Conservation (phyloP, 2,329 filamentous ascomycete species). For the Madurella mycetomatis region DNA sequence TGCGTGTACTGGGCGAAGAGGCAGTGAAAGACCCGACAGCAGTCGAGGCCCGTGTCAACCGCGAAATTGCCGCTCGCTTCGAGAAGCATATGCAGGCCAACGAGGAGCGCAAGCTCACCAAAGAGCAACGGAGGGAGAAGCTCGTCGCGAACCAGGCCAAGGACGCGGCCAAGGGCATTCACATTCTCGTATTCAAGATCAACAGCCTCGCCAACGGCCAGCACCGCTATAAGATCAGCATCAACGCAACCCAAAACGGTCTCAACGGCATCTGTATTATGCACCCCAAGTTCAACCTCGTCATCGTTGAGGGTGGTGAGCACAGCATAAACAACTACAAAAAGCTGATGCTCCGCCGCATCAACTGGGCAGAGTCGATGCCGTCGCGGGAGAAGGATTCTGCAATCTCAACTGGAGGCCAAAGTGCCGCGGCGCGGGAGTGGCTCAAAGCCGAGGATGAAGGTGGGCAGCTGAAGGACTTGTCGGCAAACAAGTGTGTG, state of each 20-base stretch:
- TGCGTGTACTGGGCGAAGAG: conserved; percentile 91
- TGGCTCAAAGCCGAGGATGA: conserved; percentile 82
- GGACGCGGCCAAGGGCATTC: conserved; percentile 81
- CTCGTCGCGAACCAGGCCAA: conserved; percentile 75
- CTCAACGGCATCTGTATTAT: conserved; percentile 89
- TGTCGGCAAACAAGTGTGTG: conserved; percentile 74
- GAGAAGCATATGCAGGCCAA: conserved; percentile 74
- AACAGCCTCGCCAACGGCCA: conserved; percentile 85
- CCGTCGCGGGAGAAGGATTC: conserved; percentile 61
- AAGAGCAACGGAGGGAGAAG: conserved; percentile 84
- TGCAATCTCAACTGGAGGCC: conserved; percentile 20
- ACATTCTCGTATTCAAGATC: conserved; percentile 84
- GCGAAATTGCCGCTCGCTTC: conserved; percentile 83
- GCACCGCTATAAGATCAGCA: conserved; percentile 87
- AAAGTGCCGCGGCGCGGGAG: conserved; percentile 54
- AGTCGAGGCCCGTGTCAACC: conserved; percentile 89
- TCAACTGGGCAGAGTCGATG: conserved; percentile 90
- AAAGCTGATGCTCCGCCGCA: conserved; percentile 88
- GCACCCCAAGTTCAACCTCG: conserved; percentile 81
- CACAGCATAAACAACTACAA: conserved; percentile 81
- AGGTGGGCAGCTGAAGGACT: conserved; percentile 71
- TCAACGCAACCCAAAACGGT: conserved; percentile 84
- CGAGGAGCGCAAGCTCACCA: conserved; percentile 79
- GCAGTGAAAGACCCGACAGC: conserved; percentile 93
- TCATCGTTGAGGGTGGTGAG: conserved; percentile 86